Percentiles rank a stretch among this genome's conserved stretches.
Evolutionary conservation across 352 stramenopile species (phyloP).

Genomic region (Phytophthora tentaculata): DNA sequence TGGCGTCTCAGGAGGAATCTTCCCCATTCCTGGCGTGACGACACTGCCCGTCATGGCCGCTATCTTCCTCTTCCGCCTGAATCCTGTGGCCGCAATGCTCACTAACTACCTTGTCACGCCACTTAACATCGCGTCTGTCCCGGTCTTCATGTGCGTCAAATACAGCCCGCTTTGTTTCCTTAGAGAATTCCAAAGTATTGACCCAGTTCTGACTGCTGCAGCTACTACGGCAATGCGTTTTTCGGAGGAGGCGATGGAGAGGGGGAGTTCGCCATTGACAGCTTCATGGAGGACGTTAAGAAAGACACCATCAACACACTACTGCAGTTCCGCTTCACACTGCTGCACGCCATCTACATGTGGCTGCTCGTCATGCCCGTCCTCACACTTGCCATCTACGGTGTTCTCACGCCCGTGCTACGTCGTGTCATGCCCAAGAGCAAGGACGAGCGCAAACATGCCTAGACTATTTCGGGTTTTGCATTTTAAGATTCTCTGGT

Average conservation of each 20-base stretch:
- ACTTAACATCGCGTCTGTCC: conserved; percentile 78
- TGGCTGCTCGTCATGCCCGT: conserved; percentile 73
- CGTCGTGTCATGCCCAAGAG: conserved; percentile 69
- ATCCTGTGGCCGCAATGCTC: conserved; percentile 82
- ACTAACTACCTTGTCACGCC: conserved; percentile 84
- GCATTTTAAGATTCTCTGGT: not conserved
- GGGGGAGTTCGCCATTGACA: conserved; percentile 68
- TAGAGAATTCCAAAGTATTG: not conserved
- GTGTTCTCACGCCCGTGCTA: conserved; percentile 70
- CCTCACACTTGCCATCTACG: conserved; percentile 69
- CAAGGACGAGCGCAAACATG: conserved; percentile 50
- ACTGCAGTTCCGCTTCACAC: conserved; percentile 79
- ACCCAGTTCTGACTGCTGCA: conserved; percentile 21
- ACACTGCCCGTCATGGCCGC: conserved; percentile 76
- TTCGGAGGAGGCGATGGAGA: conserved; percentile 53
- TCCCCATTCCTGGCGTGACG: conserved; percentile 79
- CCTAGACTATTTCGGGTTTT: conserved; percentile 21
- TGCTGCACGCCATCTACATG: conserved; percentile 83
- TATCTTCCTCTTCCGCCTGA: conserved; percentile 84
- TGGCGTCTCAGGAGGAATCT: conserved; percentile 75
- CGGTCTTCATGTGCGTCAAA: conserved; percentile 74
- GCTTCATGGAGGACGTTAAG: conserved; percentile 78
- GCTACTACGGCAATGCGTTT: conserved; percentile 64
- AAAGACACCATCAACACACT: conserved; percentile 78
- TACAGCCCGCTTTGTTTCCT: not conserved